These are phyloP conservation scores for Macrocystidia cucumis DNA, from an alignment of 1,284 basidiomycete species.

Conservation along the genomic window DNA sequence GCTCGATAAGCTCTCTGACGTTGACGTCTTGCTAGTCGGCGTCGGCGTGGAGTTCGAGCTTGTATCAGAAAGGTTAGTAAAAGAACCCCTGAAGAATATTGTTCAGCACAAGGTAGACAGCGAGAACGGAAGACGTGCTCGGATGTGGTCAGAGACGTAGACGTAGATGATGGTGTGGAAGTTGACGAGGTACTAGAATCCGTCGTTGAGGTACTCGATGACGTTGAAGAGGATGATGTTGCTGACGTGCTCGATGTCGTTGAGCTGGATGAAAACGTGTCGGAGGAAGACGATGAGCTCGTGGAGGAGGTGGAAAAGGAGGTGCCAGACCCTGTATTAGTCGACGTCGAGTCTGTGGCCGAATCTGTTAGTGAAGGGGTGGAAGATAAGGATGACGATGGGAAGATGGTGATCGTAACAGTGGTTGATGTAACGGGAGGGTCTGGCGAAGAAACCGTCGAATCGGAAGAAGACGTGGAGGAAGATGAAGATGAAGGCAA, in stretches of 20 bases:
- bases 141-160: not conserved
- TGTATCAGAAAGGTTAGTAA: not conserved
- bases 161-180: slow-evolving; percentile 3
- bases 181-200: slow-evolving; percentile 4
- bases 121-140: not conserved
- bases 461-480: not conserved
- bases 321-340: not conserved
- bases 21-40: not conserved
- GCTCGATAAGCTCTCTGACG: not conserved
- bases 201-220: slow-evolving; percentile 1
- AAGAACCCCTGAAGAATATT: not conserved
- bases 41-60: not conserved
- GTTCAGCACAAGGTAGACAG: not conserved
- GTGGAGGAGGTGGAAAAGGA: not conserved
- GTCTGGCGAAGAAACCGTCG: not conserved
- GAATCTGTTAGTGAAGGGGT: not conserved
- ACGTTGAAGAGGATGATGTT: not conserved
- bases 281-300: not conserved
- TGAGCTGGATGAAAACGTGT: not conserved
- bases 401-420: not conserved
- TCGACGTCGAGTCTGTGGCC: not conserved
- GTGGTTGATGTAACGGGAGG: not conserved
- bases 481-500: not conserved
- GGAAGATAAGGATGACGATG: slow-evolving; percentile 1
- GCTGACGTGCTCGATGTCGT: not conserved